A percentile compares a stretch with the other conserved stretches of the same genome.
Conservation (phyloP, 805 yeast genomes). For the Saccharomycopsis selenospora region DNA sequence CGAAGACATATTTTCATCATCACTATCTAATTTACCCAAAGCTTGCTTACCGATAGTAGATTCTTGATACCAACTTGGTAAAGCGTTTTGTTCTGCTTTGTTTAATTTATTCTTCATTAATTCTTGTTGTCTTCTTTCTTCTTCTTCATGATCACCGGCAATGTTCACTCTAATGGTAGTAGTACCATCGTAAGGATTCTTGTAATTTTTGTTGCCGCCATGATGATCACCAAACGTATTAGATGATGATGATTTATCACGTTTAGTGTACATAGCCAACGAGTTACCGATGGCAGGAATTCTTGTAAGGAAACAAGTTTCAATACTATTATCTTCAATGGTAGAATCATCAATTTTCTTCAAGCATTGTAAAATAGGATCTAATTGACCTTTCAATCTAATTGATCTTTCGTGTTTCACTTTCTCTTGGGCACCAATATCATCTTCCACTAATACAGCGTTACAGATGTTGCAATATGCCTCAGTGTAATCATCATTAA, state of each 20-base stretch:
- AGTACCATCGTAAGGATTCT: slow-evolving; percentile 24
- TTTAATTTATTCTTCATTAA: slow-evolving; percentile 8
- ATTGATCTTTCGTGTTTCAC: slow-evolving; percentile 77
- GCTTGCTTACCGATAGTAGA: slow-evolving; percentile 76
- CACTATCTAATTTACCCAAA: slow-evolving; percentile 48
- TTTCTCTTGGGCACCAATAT: slow-evolving; percentile 72
- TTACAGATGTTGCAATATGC: slow-evolving; percentile 85
- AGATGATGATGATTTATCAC: slow-evolving; percentile 29
- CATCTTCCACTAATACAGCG: slow-evolving; percentile 69
- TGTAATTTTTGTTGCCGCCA: neutral
- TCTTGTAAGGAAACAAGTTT: slow-evolving; percentile 70
- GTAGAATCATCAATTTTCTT: slow-evolving; percentile 70
- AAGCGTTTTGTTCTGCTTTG: slow-evolving; percentile 79
- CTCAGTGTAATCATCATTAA: slow-evolving; percentile 71
- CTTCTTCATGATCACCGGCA: slow-evolving; percentile 54
- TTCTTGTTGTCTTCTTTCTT: slow-evolving; percentile 57
- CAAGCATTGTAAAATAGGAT: slow-evolving; percentile 76
- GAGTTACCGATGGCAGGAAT: slow-evolving; percentile 77
- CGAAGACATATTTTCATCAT: slow-evolving; percentile 32
- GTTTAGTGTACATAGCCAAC: slow-evolving; percentile 58
- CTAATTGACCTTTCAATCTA: slow-evolving; percentile 78
- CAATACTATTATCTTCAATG: slow-evolving; percentile 85
- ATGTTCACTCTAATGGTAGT: slow-evolving; percentile 85
- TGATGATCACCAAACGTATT: slow-evolving; percentile 34
- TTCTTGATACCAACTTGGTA: slow-evolving; percentile 94